Percentiles rank a stretch among this genome's conserved stretches.
Conservation (phyloP, 805 yeast species). For the Kregervanrija delftensis region DNA sequence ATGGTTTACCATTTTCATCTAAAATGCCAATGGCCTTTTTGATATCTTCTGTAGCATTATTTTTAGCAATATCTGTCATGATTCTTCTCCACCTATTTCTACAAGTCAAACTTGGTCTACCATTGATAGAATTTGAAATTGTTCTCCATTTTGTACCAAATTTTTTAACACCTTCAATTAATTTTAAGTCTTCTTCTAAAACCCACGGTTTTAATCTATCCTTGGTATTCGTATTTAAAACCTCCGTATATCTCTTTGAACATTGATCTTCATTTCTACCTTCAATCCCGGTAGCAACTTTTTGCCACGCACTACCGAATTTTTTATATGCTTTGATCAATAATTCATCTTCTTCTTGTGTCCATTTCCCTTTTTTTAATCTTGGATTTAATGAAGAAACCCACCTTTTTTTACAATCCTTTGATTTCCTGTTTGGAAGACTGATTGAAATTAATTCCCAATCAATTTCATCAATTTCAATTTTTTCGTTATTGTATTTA, state of each 20-base stretch:
- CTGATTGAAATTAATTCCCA: slow-evolving; percentile 56
- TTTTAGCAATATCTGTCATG: slow-evolving; percentile 66
- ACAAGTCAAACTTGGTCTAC: slow-evolving; percentile 84
- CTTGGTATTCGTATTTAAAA: slow-evolving; percentile 72
- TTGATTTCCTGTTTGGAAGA: slow-evolving; percentile 53
- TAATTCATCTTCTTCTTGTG: slow-evolving; percentile 65
- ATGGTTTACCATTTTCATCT: slow-evolving; percentile 13
- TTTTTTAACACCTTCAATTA: slow-evolving; percentile 59
- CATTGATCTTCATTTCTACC: slow-evolving; percentile 96
- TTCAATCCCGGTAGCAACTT: slow-evolving; percentile 64
- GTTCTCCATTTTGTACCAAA: slow-evolving; percentile 89
- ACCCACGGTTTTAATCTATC: slow-evolving; percentile 79
- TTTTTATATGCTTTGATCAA: slow-evolving; percentile 56
- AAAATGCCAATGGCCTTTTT: slow-evolving; percentile 50
- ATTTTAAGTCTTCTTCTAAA: slow-evolving; percentile 61
- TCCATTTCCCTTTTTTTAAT: slow-evolving; percentile 82
- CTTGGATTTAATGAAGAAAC: slow-evolving; percentile 76
- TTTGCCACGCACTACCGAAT: slow-evolving; percentile 82
- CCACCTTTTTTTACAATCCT: slow-evolving; percentile 88
- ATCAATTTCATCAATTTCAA: slow-evolving; percentile 37
- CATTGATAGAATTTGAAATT: slow-evolving; percentile 61
- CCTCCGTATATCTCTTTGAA: slow-evolving; percentile 85
- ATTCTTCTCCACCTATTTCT: slow-evolving; percentile 90
- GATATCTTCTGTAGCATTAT: slow-evolving; percentile 50
- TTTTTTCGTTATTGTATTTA: slow-evolving; percentile 18